Percentiles rank a stretch among this genome's conserved stretches.
Evolutionary conservation across 345 rosid genomes (phyloP).

Genomic region (Aquilaria malaccensis): DNA sequence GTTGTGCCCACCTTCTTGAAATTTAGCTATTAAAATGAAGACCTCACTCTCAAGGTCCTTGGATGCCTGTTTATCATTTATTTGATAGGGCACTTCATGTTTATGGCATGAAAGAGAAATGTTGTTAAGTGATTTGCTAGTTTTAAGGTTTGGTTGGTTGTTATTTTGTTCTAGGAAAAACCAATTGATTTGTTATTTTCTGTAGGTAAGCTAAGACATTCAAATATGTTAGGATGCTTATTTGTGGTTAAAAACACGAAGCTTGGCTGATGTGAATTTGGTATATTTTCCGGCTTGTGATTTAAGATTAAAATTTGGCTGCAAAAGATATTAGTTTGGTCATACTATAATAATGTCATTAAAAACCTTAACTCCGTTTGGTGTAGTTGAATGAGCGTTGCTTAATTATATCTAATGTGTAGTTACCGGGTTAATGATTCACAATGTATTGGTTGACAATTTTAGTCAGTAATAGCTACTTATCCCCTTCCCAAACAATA

Average conservation of each 20-base stretch:
- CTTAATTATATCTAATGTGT: slow-evolving; percentile 36
- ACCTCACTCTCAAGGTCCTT: too few species aligned
- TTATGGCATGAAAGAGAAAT: slow-evolving; percentile 1
- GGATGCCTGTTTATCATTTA: background rate
- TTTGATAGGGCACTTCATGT: background rate
- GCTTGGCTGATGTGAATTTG: slow-evolving; percentile 22
- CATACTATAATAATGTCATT: slow-evolving; percentile 24
- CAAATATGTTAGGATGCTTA: slow-evolving; percentile 19
- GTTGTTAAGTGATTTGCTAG: too few species aligned
- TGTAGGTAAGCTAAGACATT: slow-evolving; percentile 38
- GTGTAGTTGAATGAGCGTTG: slow-evolving; percentile 30
- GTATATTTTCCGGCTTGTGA: slow-evolving; percentile 26
- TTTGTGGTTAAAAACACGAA: slow-evolving; percentile 5
- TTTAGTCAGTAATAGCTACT: background rate
- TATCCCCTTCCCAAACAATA: background rate
- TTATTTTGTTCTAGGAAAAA: slow-evolving; percentile 10
- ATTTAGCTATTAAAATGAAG: background rate
- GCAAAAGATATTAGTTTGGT: slow-evolving; percentile 11
- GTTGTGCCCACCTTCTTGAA: background rate
- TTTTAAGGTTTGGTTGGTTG: background rate
- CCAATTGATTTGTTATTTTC: slow-evolving; percentile 5
- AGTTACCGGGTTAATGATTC: slow-evolving; percentile 20
- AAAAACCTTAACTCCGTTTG: slow-evolving; percentile 27
- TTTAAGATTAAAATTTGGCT: slow-evolving; percentile 18
- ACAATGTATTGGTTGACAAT: too few species aligned